Base-by-base conservation (phyloP, 2,329 filamentous ascomycete genomes). In the Metarhizium sp. region DNA sequence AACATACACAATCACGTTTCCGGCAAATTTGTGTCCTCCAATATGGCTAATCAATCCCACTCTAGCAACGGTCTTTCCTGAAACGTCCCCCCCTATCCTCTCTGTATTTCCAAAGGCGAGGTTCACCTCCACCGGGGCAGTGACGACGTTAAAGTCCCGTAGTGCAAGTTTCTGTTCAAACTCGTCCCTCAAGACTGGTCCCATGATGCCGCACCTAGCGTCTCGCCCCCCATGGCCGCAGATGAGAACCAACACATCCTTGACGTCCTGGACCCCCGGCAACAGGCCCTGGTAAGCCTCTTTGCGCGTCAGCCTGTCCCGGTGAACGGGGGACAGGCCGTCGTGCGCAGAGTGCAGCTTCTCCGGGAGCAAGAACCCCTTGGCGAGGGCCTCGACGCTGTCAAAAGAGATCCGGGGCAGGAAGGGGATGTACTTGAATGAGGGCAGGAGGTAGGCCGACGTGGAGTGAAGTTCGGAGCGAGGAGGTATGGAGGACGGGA, bases 161-260 rank as follows among this genome's bases (percentile, higher is more conserved):
- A 66, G 69, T 2, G 69, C 69, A 6, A 92, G 67, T 62, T 82
- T 78, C 8, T 69, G 70, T 61, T 83, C 78, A 61, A 97, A 97
- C 62, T 91, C 86, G 0, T 71, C 71, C 61, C 82, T 75, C 14
- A 97, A 74, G 1, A 90, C 71, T 0, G 91, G 90, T 0, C 90
- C 92, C 59, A 92, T 77, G 25, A 89, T 72, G 0, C 94, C 92
- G 65, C 94, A 99, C 52, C 94, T 80, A 63, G 78, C 75, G 66
- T 99, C 94, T 11, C 94, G 78, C 2, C 85, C 84, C 14, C 86
- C 87, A 63, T 99, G 94, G 0, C 91, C 90, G 66, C 94, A 99
- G 47, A 96, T 86, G 20, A 97, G 73, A 34, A 99, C 81, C n/a
- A 89, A 63, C 4, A 91, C 76, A 59, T 91, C 86, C 16, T 79